A percentile compares a stretch with the other conserved stretches of the same genome.
phyloP scores from a whole-genome alignment of 768 basidiomycete species.

The Tricholoma hemisulphureum region DNA sequence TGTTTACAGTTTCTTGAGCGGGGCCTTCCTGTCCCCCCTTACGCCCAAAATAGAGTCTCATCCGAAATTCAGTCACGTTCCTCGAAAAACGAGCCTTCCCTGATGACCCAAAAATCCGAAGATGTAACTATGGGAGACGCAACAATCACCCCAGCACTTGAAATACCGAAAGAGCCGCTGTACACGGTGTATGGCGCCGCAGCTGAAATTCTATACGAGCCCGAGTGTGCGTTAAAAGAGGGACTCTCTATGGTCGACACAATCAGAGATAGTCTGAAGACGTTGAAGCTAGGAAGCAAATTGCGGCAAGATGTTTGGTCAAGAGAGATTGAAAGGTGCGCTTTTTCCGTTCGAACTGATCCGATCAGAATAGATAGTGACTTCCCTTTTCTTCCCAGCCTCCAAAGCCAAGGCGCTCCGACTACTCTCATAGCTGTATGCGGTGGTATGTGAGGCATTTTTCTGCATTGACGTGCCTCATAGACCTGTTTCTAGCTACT shows the following conservation, averaged over 20 bases:
- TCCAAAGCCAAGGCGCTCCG: constrained; percentile 48
- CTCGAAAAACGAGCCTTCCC: not conserved
- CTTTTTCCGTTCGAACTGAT: not conserved
- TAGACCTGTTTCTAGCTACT: constrained; percentile 39
- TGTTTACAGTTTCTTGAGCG: constrained; percentile 25
- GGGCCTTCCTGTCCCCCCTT: constrained; percentile 25
- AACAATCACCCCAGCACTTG: not conserved
- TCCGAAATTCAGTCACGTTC: not conserved
- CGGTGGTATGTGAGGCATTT: constrained; percentile 42
- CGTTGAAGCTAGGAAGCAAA: constrained; percentile 51
- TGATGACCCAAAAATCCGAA: constrained; percentile 3
- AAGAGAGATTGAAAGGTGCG: constrained; percentile 50
- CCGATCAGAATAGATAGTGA: not conserved
- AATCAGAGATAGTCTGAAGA: constrained; percentile 42
- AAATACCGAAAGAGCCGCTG: constrained; percentile 13
- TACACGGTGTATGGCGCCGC: constrained; percentile 40
- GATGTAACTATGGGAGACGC: constrained; percentile 14
- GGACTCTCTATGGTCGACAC: constrained; percentile 53
- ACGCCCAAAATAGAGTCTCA: constrained; percentile 10
- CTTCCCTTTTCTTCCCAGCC: constrained; percentile 29
- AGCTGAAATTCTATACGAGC: constrained; percentile 45
- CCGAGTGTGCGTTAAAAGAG: constrained; percentile 49
- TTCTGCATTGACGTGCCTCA: not conserved
- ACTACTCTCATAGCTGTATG: constrained; percentile 65
- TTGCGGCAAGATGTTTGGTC: constrained; percentile 59